Evolutionary conservation across 2,329 filamentous ascomycete species (phyloP).

Genomic region (Ophiostoma himal-ulmi): DNA sequence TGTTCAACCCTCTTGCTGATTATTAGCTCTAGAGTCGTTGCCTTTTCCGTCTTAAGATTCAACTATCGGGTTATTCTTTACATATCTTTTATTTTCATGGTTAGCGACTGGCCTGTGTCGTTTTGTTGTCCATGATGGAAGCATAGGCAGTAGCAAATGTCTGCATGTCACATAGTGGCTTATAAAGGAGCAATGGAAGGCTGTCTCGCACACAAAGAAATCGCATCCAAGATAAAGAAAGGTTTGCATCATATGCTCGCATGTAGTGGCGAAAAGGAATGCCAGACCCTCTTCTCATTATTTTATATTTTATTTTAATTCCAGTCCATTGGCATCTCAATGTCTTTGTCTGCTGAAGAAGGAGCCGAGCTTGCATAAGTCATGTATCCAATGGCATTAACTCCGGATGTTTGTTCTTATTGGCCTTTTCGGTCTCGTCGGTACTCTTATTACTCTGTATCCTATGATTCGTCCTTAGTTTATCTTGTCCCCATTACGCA

Average conservation of each 20-base stretch:
- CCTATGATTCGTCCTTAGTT: not conserved
- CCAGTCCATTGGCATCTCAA: not conserved
- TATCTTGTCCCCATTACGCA: not conserved
- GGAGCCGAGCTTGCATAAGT: not conserved
- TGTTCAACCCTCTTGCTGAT: not conserved
- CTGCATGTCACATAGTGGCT: not conserved
- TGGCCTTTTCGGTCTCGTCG: not conserved
- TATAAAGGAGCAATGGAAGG: not conserved
- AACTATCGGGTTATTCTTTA: too few species aligned
- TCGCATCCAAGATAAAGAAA: not conserved
- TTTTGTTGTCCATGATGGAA: not conserved
- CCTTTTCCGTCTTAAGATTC: not conserved
- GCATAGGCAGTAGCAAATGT: not conserved
- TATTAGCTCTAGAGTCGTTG: not conserved
- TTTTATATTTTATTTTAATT: not conserved
- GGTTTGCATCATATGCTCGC: not conserved
- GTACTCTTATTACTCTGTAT: not conserved
- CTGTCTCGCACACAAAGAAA: not conserved
- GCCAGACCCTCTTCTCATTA: not conserved
- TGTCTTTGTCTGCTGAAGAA: conserved; percentile 1
- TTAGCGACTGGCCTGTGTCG: not conserved
- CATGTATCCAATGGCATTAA: not conserved
- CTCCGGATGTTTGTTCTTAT: not conserved
- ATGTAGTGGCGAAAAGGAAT: not conserved
- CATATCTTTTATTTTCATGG: not conserved